Percentiles rank a stretch among this genome's conserved stretches.
These are phyloP conservation scores for Ensete glaucum DNA, from an alignment of 176 grass and related monocot species.

Conservation along the genomic window DNA sequence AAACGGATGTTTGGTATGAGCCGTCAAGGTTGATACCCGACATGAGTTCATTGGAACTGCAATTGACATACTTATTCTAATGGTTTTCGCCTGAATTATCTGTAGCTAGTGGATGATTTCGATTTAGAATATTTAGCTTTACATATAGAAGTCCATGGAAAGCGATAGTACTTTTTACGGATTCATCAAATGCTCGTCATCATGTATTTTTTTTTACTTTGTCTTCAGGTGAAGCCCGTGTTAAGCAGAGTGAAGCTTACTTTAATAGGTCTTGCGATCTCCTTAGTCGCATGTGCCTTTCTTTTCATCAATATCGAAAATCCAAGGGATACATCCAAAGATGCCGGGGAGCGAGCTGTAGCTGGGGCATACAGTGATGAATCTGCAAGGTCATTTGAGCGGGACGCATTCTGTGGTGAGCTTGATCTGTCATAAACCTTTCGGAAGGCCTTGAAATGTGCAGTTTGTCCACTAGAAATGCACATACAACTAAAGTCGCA, in stretches of 20 bases:
- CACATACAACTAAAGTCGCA: background rate
- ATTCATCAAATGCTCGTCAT: background rate
- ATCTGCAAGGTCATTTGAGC: slow-evolving; percentile 77
- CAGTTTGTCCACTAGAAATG: background rate
- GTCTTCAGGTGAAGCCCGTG: slow-evolving; percentile 76
- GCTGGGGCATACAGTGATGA: slow-evolving; percentile 54
- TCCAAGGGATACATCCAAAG: slow-evolving; percentile 30
- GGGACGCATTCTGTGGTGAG: slow-evolving; percentile 81
- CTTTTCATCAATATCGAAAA: slow-evolving; percentile 55
- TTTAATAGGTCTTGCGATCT: slow-evolving; percentile 61
- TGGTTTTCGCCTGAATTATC: too few relatives aligned
- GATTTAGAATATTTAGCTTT: background rate
- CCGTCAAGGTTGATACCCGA: too few relatives aligned
- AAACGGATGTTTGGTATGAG: too few relatives aligned
- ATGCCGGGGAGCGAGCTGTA: slow-evolving; percentile 34
- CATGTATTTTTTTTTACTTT: slow-evolving; percentile 8
- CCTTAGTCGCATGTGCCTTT: slow-evolving; percentile 61
- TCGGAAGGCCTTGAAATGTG: background rate
- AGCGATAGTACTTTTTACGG: background rate
- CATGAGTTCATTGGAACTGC: too few relatives aligned
- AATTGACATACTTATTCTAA: too few relatives aligned
- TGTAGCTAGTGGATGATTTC: too few relatives aligned
- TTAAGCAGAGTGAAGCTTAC: slow-evolving; percentile 87
- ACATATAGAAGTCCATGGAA: background rate
- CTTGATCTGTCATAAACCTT: slow-evolving; percentile 44